Conservation (phyloP, 768 basidiomycete species). For the Goffeauzyma gilvescens region DNA sequence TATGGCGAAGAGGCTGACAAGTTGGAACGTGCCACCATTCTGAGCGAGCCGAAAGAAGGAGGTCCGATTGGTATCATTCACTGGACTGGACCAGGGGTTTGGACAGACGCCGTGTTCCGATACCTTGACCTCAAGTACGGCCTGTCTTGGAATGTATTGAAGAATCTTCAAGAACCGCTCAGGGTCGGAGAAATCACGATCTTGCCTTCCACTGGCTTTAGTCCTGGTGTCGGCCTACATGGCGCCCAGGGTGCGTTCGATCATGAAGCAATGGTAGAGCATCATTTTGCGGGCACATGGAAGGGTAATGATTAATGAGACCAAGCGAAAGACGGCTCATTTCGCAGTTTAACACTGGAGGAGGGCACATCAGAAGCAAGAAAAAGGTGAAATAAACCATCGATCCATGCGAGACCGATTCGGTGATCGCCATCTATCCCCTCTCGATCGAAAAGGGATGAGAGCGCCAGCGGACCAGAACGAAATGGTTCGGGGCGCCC, state of each 20-base stretch:
- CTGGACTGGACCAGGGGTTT: constrained; percentile 34
- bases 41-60: constrained; percentile 21
- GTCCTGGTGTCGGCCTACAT: constrained; percentile 29
- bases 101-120: constrained; percentile 32
- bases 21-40: constrained; percentile 13
- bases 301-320: constrained; percentile 8
- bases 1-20: constrained; percentile 12
- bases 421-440: too few species aligned
- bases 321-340: too few species aligned
- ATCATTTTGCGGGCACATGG: constrained; percentile 24
- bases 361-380: too few species aligned
- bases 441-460: too few species aligned
- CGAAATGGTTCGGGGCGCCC: too few species aligned
- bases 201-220: constrained; percentile 32
- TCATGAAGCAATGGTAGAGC: constrained; percentile 28
- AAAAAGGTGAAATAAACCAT: too few species aligned
- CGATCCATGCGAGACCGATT: too few species aligned
- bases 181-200: constrained; percentile 33
- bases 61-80: constrained; percentile 34
- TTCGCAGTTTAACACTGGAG: too few species aligned
- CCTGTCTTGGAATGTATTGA: constrained; percentile 31
- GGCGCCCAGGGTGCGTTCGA: constrained; percentile 19
- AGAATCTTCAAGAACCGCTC: constrained; percentile 21
- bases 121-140: constrained; percentile 31
- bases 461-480: too few species aligned